Conservation (phyloP, 208 protist species). For the Trypanosoma cruzi region DNA sequence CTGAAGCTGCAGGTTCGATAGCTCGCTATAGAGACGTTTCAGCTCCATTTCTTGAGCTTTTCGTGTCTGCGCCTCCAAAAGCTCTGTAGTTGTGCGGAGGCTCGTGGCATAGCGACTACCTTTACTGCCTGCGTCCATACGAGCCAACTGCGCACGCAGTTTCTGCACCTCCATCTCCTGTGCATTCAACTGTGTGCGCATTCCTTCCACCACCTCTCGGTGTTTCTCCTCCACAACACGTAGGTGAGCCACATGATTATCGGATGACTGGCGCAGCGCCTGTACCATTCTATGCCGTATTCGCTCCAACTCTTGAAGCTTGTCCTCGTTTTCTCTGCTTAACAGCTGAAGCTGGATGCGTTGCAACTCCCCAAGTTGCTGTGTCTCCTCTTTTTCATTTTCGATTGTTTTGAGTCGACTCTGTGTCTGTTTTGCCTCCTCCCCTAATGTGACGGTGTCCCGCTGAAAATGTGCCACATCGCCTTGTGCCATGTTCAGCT, state of each 20-base stretch:
- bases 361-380: conserved; percentile 37
- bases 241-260: conserved; percentile 82
- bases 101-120: conserved; percentile 12
- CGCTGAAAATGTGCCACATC: conserved; percentile 17
- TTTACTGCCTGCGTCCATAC: conserved; percentile 37
- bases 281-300: conserved; percentile 65
- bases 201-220: conserved; percentile 54
- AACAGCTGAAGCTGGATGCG: conserved; percentile 61
- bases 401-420: conserved; percentile 24
- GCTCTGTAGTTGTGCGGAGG: conserved; percentile 47
- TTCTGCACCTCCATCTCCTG: conserved; percentile 73
- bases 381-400: conserved; percentile 33
- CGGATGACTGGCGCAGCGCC: conserved; percentile 62
- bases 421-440: conserved; percentile 27
- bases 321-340: conserved; percentile 61
- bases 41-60: conserved; percentile 78
- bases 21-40: conserved; percentile 70
- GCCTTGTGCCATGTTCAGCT: conserved; percentile 21
- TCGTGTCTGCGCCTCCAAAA: conserved; percentile 68
- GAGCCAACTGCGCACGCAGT: conserved; percentile 71
- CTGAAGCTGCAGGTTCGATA: conserved; percentile 60
- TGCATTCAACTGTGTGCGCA: conserved; percentile 50
- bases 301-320: conserved; percentile 73
- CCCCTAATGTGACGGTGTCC: conserved; percentile 28
- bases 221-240: conserved; percentile 82